Evolutionary conservation across 169 alveolate species (phyloP), one percentile per base, ranked within the genome.

Genomic region (Babesia bigemina): DNA sequence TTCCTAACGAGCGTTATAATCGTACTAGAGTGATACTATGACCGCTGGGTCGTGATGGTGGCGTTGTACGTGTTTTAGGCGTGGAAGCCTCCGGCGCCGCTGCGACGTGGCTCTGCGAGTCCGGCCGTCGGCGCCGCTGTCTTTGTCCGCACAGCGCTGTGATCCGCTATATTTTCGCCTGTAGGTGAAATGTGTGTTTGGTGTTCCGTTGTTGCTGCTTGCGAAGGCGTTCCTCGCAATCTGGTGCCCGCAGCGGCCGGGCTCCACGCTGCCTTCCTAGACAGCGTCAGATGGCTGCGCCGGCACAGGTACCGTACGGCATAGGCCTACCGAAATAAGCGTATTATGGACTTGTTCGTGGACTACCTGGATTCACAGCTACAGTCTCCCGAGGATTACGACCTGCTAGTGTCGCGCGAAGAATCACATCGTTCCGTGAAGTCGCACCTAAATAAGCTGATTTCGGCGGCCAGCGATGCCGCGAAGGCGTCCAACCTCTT

Each of bases 341-440:
- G 28, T 6, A 71, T 29, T 24, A 79, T 81, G 88, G 88, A 81
- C 49, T 29, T 81, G 74, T 73, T 83, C 53, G 90, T 75, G 21
- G 77, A 75, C 17, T 52, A 50, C 29, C 28, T 65, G 19, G 86
- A 83, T 33, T 66, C 81, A 12, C 73, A 75, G 70, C 45, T 73
- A n/a, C 90, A 75, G 67, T 9, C 49, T 21, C 74, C 83, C 21
- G 82, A 53, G 63, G 70, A 66, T 13, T 61, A 81, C 21, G 61
- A 49, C 36, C 11, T 21, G 39, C 58, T 71, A 45, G 48, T 53
- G 19, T 44, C 72, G 21, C 19, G 19, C 12, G 71, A 36, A 9
- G 71, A 71, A 9, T 53, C 45, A 28, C 29, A n/a, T 0, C n/a
- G 28, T 14, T 55, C 63, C 6, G 65, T 55, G 33, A 44, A 67